These are phyloP conservation scores for Rhodotorula diobovata DNA, from an alignment of 768 basidiomycete genomes.

Conservation along the genomic window DNA sequence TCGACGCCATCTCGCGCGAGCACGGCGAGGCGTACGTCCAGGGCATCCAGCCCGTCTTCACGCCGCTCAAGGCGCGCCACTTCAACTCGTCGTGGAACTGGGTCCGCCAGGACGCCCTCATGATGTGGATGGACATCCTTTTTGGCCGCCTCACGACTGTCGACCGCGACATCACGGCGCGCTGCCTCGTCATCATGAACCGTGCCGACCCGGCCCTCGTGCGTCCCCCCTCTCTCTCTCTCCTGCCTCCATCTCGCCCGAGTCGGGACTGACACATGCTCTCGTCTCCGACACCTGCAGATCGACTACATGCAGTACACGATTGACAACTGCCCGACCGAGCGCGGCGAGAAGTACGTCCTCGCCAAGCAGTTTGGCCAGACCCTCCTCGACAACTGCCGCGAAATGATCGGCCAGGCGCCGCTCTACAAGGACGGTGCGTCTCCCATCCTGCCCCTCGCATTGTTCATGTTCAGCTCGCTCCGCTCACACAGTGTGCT, in stretches of 20 bases:
- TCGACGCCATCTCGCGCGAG: slow-evolving; percentile 83
- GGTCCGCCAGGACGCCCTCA: slow-evolving; percentile 91
- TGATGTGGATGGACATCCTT: slow-evolving; percentile 97
- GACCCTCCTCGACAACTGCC: slow-evolving; percentile 87
- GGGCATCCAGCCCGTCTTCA: slow-evolving; percentile 91
- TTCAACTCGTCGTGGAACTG: slow-evolving; percentile 99
- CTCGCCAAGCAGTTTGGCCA: slow-evolving; percentile 97
- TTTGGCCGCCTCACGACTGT: slow-evolving; percentile 89
- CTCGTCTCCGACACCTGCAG: slow-evolving; percentile 1
- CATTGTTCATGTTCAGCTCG: not conserved
- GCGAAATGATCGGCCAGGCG: slow-evolving; percentile 72
- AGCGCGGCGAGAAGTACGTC: slow-evolving; percentile 75
- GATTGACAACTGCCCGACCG: slow-evolving; percentile 72
- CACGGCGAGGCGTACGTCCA: slow-evolving; percentile 91
- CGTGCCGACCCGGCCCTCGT: slow-evolving; percentile 84
- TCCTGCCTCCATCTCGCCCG: not conserved
- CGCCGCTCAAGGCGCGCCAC: slow-evolving; percentile 89
- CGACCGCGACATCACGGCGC: slow-evolving; percentile 87
- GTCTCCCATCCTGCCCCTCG: slow-evolving; percentile 55
- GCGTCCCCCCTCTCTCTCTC: slow-evolving; percentile 20
- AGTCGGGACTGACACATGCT: not conserved
- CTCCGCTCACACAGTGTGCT: not conserved
- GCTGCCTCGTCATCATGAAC: slow-evolving; percentile 96
- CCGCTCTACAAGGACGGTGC: slow-evolving; percentile 79
- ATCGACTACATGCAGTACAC: slow-evolving; percentile 93